Base-by-base conservation (phyloP, 2,329 filamentous ascomycete genomes). In the Trichoderma brevicompactum region DNA sequence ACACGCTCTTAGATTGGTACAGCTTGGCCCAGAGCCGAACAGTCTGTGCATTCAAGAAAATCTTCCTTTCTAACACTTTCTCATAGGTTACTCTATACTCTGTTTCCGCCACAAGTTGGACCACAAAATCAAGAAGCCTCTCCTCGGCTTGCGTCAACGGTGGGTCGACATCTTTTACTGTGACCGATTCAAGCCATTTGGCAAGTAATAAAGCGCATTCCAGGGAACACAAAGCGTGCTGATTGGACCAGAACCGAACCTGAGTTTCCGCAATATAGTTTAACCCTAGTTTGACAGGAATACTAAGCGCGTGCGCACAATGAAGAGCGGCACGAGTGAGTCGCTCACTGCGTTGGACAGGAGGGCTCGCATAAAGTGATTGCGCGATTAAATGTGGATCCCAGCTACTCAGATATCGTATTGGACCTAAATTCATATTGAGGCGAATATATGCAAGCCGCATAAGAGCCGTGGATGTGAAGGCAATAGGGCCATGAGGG, bases 401-500 rank as follows among this genome's bases (percentile, higher is more conserved):
- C 38, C 53, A 55, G 8, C 53, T 55, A 36, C 53, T 55, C 5
- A 55, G 17, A 43, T 40, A 55, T 7, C 53, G 53, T 17, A 55
- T 55, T n/a, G 38, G 19, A 2, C 53, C 53, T 5, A 55, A 15
- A 55, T 55, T 55, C 36, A 55, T 55, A 23, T 55, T 41, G 6
- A 55, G 38, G 19, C 53, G 53, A 32, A 55, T 55, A 13, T 55
- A 55, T 7, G 36, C 53, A 1, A 55, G 53, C 19, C 53, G 19
- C 38, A 55, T 55, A 55, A 55, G 53, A 43, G 53, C 38, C 6
- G 38, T 55, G n/a, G 53, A 55, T 9, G 53, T 43, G 3, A 55
- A 55, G 10, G 53, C 53, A 43, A 55, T 55, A n/a, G 53, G 53
- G 13, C 53, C 53, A 15, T 55, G 32, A 41, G 53, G 53, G 7